Evolutionary conservation across 805 yeast species (phyloP).

Genomic region (Hyphopichia homilentoma): DNA sequence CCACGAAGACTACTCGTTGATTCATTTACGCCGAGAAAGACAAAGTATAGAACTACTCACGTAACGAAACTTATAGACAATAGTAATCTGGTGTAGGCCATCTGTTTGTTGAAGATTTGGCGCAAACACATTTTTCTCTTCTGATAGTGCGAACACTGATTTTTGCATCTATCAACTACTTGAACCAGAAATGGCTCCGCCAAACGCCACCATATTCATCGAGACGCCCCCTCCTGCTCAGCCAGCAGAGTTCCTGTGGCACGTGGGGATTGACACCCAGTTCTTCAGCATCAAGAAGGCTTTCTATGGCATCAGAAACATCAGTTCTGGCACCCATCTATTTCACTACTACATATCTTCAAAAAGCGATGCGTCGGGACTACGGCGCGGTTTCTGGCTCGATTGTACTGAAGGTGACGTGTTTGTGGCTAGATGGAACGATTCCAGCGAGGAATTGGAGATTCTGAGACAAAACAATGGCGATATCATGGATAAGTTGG

Average conservation of each 20-base stretch:
- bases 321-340: constrained; percentile 51
- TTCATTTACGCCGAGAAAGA: constrained; percentile 14
- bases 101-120: too few relatives aligned
- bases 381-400: constrained; percentile 40
- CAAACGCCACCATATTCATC: constrained; percentile 17
- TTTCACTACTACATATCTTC: constrained; percentile 45
- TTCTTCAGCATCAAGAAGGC: constrained; percentile 40
- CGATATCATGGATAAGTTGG: constrained; percentile 22
- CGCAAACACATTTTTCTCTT: too few relatives aligned
- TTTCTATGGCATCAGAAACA: constrained; percentile 48
- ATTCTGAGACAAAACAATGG: too few relatives aligned
- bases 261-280: constrained; percentile 46
- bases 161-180: too few relatives aligned
- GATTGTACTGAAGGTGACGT: constrained; percentile 32
- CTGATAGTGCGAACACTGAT: too few relatives aligned
- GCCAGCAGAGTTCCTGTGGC: too few relatives aligned
- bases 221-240: constrained; percentile 7
- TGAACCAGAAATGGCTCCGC: too few relatives aligned
- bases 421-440: constrained; percentile 34
- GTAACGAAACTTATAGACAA: constrained; percentile 6
- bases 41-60: constrained; percentile 28
- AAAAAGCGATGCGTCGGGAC: background rate
- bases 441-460: constrained; percentile 25
- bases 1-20: constrained; percentile 6
- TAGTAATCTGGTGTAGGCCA: background rate